Evolutionary conservation across 176 grass and related monocot genomes (phyloP).

Genomic region (Aegilops bicornis): DNA sequence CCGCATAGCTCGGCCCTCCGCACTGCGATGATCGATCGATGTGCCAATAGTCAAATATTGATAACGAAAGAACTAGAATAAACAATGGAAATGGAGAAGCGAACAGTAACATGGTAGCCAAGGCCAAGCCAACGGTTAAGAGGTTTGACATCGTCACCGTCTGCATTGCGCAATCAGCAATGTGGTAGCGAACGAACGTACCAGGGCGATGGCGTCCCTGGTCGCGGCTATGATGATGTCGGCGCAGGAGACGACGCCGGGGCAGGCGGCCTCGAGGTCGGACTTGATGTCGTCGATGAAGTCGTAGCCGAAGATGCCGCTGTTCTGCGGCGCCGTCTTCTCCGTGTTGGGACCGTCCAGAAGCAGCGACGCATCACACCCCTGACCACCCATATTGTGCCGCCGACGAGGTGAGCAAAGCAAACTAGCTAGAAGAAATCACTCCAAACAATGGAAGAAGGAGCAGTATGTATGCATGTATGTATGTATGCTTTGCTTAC

Average conservation of each 20-base stretch:
- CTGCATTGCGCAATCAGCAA: neutral
- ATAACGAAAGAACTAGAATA: too few relatives aligned
- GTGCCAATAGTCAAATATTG: neutral
- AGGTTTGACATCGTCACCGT: too few relatives aligned
- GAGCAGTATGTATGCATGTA: neutral
- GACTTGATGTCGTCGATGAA: slow-evolving; percentile 74
- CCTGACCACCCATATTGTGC: slow-evolving; percentile 24
- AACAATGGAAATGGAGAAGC: too few relatives aligned
- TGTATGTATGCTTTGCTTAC: slow-evolving; percentile 19
- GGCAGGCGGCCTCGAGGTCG: slow-evolving; percentile 54
- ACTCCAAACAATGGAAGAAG: neutral
- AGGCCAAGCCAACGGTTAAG: too few relatives aligned
- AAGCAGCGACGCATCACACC: slow-evolving; percentile 83
- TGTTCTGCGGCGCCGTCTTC: slow-evolving; percentile 76
- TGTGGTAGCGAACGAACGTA: neutral
- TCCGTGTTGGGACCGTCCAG: slow-evolving; percentile 57
- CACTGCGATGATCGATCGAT: slow-evolving; percentile 6
- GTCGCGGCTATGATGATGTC: slow-evolving; percentile 67
- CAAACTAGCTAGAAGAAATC: neutral
- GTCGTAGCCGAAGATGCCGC: slow-evolving; percentile 67
- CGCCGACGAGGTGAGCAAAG: neutral
- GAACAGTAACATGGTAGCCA: too few relatives aligned
- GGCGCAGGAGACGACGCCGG: slow-evolving; percentile 80
- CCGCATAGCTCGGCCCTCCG: slow-evolving; percentile 46
- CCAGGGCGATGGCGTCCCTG: slow-evolving; percentile 66